Conservation (phyloP, 192 early-diverging fungal genomes). For the Linderina pennispora region DNA sequence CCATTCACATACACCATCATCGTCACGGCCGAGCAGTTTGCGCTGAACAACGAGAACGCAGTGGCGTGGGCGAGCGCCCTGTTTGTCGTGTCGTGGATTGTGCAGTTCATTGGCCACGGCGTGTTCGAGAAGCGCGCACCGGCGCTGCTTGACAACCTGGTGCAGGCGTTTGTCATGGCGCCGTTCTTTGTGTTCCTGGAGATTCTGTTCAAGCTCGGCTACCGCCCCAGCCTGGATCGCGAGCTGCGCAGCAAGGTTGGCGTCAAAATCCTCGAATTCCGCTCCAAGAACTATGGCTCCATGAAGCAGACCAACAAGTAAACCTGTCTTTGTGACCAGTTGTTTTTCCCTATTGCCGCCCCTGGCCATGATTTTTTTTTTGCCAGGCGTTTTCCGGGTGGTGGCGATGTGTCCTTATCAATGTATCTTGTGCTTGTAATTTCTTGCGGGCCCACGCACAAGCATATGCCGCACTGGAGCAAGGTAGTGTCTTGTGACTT, state of each 20-base stretch:
- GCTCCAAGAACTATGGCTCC: conserved; percentile 7
- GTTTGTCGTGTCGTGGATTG: conserved; percentile 74
- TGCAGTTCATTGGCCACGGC: conserved; percentile 90
- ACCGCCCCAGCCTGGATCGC: conserved; percentile 62
- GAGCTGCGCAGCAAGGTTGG: conserved; percentile 51
- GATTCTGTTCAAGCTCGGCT: conserved; percentile 73
- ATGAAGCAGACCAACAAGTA: conserved; percentile 1
- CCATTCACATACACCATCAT: conserved; percentile 54
- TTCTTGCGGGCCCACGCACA: no score
- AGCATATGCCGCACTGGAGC: no score
- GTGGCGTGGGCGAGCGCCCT: conserved; percentile 50
- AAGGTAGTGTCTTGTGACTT: no score
- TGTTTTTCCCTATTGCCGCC: no score
- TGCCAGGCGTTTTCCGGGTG: no score
- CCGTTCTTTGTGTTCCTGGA: conserved; percentile 94
- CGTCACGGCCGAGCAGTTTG: conserved; percentile 61
- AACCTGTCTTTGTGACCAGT: neutral
- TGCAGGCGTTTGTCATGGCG: conserved; percentile 88
- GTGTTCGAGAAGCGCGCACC: conserved; percentile 82
- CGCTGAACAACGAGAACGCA: conserved; percentile 43
- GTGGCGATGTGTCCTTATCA: no score
- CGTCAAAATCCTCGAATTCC: conserved; percentile 25
- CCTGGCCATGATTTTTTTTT: no score
- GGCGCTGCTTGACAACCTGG: conserved; percentile 76
- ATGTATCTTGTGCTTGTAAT: no score